These are phyloP conservation scores for Mycosphaerella sp. DNA, from an alignment of 2,329 filamentous ascomycete genomes.

Conservation along the genomic window DNA sequence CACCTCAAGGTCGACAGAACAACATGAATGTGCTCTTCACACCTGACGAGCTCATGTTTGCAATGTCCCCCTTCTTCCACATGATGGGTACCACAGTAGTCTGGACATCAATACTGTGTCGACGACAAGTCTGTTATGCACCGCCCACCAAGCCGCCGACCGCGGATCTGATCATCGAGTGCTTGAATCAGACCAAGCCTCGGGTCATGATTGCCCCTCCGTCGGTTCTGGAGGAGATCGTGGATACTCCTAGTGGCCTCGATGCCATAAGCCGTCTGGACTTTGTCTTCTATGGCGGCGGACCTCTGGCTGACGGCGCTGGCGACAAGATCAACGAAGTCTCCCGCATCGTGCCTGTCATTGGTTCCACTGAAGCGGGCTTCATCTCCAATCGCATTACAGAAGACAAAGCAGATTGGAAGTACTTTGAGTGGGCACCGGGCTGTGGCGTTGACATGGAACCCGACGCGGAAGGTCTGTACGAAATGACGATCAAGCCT, in stretches of 20 bases:
- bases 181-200: conserved; percentile 12
- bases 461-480: conserved; percentile 21
- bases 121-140: conserved; percentile 9
- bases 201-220: conserved; percentile 11
- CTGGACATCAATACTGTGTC: conserved; percentile 11
- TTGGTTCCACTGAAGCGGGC: conserved; percentile 20
- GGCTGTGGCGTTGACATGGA: conserved; percentile 16
- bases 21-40: conserved; percentile 8
- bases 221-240: conserved; percentile 19
- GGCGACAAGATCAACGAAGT: conserved; percentile 14
- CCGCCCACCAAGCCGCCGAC: conserved; percentile 17
- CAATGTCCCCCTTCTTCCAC: conserved; percentile 18
- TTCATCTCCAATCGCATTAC: conserved; percentile 19
- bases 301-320: conserved; percentile 15
- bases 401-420: conserved; percentile 19
- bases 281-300: conserved; percentile 19
- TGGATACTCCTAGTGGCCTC: conserved; percentile 13
- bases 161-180: conserved; percentile 12
- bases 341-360: conserved; percentile 9
- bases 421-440: conserved; percentile 24
- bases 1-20: conserved; percentile 11
- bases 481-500: conserved; percentile 35
- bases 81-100: conserved; percentile 18
- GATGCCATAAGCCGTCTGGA: conserved; percentile 13
- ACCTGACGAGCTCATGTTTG: conserved; percentile 11